phyloP scores from a whole-genome alignment of 2,329 filamentous ascomycete genomes.

The Lasiodiplodia sp. region DNA sequence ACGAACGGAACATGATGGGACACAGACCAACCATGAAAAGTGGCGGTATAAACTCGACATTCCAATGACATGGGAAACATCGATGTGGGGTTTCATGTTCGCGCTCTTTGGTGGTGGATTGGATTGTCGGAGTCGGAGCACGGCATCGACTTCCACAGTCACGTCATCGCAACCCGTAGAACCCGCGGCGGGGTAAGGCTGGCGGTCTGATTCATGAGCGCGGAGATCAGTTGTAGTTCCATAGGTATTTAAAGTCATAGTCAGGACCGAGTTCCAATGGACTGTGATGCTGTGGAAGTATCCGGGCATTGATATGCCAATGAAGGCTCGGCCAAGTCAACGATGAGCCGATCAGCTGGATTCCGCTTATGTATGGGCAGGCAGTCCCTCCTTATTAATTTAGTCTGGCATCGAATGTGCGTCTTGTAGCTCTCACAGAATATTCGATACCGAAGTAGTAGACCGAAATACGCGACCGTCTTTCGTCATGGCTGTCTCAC shows the following conservation, averaged over 20 bases:
- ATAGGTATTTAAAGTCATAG: background rate
- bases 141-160: constrained; percentile 22
- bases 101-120: background rate
- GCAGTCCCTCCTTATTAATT: background rate
- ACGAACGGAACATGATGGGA: background rate
- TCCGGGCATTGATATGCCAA: background rate
- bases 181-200: constrained; percentile 1
- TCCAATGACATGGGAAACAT: background rate
- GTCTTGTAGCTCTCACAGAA: background rate
- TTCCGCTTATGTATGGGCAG: background rate
- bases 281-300: background rate
- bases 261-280: background rate
- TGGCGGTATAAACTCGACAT: background rate
- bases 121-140: constrained; percentile 10
- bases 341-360: background rate
- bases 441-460: background rate
- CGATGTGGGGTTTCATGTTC: background rate
- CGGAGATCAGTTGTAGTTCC: background rate
- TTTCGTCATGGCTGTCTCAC: constrained; percentile 10
- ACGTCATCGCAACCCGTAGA: constrained; percentile 5
- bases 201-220: background rate
- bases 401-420: background rate
- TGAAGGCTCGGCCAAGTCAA: background rate
- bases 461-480: background rate
- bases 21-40: background rate